phyloP scores from a whole-genome alignment of 2,329 filamentous ascomycete species.

The Pseudocercospora vitis region DNA sequence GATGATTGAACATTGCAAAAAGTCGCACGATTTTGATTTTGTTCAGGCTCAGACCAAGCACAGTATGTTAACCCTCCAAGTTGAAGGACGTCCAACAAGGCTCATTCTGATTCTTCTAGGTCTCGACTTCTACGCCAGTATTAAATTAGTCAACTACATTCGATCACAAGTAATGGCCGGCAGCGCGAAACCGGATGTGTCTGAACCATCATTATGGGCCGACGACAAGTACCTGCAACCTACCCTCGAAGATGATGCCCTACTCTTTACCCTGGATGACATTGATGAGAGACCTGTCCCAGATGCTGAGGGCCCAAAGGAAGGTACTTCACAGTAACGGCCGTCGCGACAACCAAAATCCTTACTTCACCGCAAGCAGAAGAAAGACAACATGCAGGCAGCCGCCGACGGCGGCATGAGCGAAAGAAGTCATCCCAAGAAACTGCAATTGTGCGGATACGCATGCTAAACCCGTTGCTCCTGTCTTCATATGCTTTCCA shows the following conservation, averaged over 20 bases:
- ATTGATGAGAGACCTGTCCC: constrained; percentile 49
- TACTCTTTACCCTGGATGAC: constrained; percentile 86
- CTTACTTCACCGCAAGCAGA: neutral
- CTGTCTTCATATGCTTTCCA: too few species aligned
- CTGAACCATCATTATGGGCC: constrained; percentile 63
- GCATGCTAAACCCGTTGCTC: too few species aligned
- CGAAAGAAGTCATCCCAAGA: too few species aligned
- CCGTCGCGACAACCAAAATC: too few species aligned
- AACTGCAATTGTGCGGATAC: too few species aligned
- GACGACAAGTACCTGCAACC: constrained; percentile 81
- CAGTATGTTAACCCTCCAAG: constrained; percentile 35
- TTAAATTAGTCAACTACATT: constrained; percentile 53
- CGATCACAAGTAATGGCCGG: constrained; percentile 44
- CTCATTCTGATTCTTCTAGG: constrained; percentile 29
- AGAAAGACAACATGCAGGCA: too few species aligned
- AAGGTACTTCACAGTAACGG: constrained; percentile 7
- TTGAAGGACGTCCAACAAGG: neutral
- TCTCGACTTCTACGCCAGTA: constrained; percentile 47
- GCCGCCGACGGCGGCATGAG: too few species aligned
- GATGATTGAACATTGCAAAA: constrained; percentile 42
- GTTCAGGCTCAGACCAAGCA: constrained; percentile 36
- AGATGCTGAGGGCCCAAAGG: constrained; percentile 17
- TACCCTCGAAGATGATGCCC: constrained; percentile 81
- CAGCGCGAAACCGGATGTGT: constrained; percentile 53
- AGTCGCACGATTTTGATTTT: constrained; percentile 45